Evolutionary conservation across 176 grass and related monocot species (phyloP).

Genomic region (Areca catechu): DNA sequence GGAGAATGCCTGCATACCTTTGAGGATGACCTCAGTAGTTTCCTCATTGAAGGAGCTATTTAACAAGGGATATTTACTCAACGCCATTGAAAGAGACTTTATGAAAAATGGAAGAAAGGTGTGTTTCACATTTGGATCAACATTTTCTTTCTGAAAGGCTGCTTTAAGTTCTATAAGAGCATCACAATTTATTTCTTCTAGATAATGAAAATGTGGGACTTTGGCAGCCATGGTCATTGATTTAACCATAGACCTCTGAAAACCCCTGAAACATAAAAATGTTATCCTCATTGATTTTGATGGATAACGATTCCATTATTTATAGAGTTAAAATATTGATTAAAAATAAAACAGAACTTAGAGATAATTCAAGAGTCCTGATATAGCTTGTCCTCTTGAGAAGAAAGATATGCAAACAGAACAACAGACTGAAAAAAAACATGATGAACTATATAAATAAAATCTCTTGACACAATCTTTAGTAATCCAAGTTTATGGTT

Average conservation of each 20-base stretch:
- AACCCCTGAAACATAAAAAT: conserved; percentile 54
- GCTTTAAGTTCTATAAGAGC: conserved; percentile 64
- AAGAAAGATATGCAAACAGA: too few relatives aligned
- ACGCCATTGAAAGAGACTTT: conserved; percentile 78
- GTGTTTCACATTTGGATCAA: conserved; percentile 72
- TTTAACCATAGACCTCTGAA: conserved; percentile 86
- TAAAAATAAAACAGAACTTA: not conserved
- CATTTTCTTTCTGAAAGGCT: conserved; percentile 64
- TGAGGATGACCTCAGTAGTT: conserved; percentile 64
- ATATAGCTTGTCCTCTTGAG: too few relatives aligned
- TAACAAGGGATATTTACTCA: conserved; percentile 76
- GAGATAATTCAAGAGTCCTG: not conserved
- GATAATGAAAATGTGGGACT: conserved; percentile 91
- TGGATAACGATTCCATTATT: not conserved
- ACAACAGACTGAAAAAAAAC: too few relatives aligned
- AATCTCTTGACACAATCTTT: too few relatives aligned
- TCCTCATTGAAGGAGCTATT: conserved; percentile 82
- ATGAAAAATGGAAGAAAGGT: conserved; percentile 91
- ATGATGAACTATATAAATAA: too few relatives aligned
- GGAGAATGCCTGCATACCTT: conserved; percentile 38
- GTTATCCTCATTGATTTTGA: not conserved
- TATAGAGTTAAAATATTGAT: not conserved
- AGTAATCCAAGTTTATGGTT: too few relatives aligned
- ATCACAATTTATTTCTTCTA: conserved; percentile 95
- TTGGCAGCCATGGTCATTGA: conserved; percentile 84